Evolutionary conservation across 2,329 filamentous ascomycete species (phyloP), one percentile per base, ranked within the genome.

Genomic region (Xylariaceae sp.): DNA sequence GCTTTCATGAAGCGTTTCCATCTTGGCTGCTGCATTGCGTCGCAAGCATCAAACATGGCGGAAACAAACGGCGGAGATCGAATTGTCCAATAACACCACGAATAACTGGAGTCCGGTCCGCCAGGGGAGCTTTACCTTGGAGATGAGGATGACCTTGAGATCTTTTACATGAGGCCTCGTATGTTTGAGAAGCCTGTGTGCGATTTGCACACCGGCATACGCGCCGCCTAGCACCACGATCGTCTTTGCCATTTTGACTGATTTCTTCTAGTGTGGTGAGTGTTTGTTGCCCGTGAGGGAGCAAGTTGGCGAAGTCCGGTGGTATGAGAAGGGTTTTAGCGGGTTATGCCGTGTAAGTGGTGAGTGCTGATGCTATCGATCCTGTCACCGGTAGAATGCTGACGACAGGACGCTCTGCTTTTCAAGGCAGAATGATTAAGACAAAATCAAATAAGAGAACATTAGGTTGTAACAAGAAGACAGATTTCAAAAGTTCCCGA

Each of bases 211-310:
- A 51, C 80, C 80, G 46, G 71, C 79, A 41, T 76, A 77, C 46
- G 79, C 75, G 54, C 78, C 80, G 38, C 80, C 80, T 16, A 83
- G 68, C 43, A 83, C 69, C 6, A 83, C 72, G 38, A 83, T 71
- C 5, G 76, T 82, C 60, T 79, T 76, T 31, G 71, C 64, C 76
- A 79, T 81, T 31, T 45, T 59, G 36, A 9, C 47, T n/a, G 41
- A n/a, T n/a, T 45, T 34, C 31, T 39, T 34, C 17, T 28, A 11
- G 2, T 18, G 6, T 14, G 3, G 14, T n/a, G 17, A 18, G 6
- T 13, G 40, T 39, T 6, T 19, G 45, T 53, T 18, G 13, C 31
- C 17, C 40, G 18, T 22, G 7, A 50, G 36, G 34, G 36, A 19
- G 44, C 33, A 47, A 45, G n/a, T 50, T 54, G 51, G 50, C 40